phyloP scores from a whole-genome alignment of 1,139 yeast genomes.

The Sugiyamaella japonica region DNA sequence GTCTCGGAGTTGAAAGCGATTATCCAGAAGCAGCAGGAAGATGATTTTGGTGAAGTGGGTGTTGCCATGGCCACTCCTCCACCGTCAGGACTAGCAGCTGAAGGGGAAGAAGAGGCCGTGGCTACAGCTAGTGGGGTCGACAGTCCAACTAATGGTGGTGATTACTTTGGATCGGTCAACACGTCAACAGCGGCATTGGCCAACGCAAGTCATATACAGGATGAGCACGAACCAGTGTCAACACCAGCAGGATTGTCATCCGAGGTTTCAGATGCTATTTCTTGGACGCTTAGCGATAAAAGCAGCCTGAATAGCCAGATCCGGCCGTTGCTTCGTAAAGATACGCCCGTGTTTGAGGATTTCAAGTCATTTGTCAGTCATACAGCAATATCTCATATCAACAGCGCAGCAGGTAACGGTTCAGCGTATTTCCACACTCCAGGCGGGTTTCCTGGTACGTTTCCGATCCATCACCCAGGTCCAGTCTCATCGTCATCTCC shows the following conservation, averaged over 20 bases:
- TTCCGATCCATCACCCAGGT: slow-evolving; percentile 4
- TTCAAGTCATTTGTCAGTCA: slow-evolving; percentile 16
- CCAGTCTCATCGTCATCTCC: slow-evolving; percentile 8
- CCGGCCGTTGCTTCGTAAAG: slow-evolving; percentile 20
- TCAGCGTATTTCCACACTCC: slow-evolving; percentile 12
- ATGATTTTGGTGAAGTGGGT: slow-evolving; percentile 21
- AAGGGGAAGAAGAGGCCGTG: background rate
- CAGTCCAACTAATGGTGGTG: background rate
- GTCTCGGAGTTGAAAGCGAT: slow-evolving; percentile 65
- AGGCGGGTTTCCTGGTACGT: slow-evolving; percentile 15
- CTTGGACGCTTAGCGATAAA: slow-evolving; percentile 19
- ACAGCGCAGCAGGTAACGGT: background rate
- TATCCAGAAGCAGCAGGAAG: slow-evolving; percentile 48
- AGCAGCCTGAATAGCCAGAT: slow-evolving; percentile 13
- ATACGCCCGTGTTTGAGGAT: slow-evolving; percentile 19
- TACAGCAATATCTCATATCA: slow-evolving; percentile 1
- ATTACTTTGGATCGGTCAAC: background rate
- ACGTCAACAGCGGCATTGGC: background rate
- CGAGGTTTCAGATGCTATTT: slow-evolving; percentile 9
- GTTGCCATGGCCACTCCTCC: slow-evolving; percentile 16
- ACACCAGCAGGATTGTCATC: background rate
- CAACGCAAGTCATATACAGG: background rate
- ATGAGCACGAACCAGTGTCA: background rate
- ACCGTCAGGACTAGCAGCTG: slow-evolving; percentile 2
- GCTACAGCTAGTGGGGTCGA: background rate